Conservation (phyloP, 768 basidiomycete genomes). For the Leucocoprinus sp. region DNA sequence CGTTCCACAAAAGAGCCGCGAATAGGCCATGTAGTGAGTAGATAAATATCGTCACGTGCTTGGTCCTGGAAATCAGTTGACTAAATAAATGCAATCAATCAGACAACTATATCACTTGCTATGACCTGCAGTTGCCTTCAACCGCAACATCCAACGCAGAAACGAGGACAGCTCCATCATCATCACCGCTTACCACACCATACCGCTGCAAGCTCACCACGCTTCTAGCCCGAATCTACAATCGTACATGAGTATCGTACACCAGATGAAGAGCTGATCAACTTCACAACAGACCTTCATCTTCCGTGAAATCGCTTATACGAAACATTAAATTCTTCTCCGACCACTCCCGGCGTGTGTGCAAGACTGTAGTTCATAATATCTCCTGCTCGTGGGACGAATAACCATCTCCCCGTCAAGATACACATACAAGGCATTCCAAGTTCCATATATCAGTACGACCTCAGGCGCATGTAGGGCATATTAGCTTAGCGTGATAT, state of each 20-base stretch:
- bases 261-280: background rate
- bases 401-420: slow-evolving; percentile 10
- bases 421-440: slow-evolving; percentile 51
- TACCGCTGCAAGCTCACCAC: too few species aligned
- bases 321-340: background rate
- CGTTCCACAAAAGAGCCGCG: too few species aligned
- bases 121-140: too few species aligned
- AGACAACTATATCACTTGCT: too few species aligned
- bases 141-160: too few species aligned
- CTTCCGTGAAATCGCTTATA: background rate
- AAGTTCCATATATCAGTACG: slow-evolving; percentile 71
- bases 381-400: background rate
- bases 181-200: too few species aligned
- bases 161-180: too few species aligned
- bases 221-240: background rate
- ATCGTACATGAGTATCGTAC: background rate
- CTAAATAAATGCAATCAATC: too few species aligned
- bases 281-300: background rate
- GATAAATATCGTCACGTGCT: too few species aligned
- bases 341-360: background rate
- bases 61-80: too few species aligned
- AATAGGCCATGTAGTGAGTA: too few species aligned
- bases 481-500: slow-evolving; percentile 55
- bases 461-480: slow-evolving; percentile 62
- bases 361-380: background rate